Conservation (phyloP, 106 monocot genomes). For the Phalaenopsis aphrodite region DNA sequence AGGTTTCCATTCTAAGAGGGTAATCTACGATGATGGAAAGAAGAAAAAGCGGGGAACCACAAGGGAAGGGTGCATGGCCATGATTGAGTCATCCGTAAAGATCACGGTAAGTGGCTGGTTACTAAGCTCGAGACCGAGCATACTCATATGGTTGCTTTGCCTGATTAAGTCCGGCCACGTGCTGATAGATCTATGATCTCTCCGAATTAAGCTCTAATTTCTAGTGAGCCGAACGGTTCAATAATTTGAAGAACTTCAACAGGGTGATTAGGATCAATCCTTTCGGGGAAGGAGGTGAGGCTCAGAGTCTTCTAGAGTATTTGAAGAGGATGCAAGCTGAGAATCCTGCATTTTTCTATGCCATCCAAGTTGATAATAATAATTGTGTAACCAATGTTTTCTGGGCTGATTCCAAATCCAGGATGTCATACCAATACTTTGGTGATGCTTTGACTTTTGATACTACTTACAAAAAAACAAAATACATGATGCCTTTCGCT, state of each 20-base stretch:
- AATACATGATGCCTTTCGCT: conserved; percentile 97
- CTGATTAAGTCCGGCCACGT: conserved; percentile 23
- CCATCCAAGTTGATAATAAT: conserved; percentile 85
- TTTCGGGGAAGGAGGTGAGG: conserved; percentile 79
- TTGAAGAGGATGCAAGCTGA: conserved; percentile 75
- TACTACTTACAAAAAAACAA: conserved; percentile 87
- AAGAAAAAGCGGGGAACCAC: conserved; percentile 73
- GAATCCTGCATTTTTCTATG: conserved; percentile 85
- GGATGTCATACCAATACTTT: conserved; percentile 64
- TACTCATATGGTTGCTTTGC: conserved; percentile 55
- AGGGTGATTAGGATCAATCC: conserved; percentile 69
- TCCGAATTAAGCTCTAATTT: conserved; percentile 10
- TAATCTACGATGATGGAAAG: conserved; percentile 87
- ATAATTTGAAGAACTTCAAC: conserved; percentile 44
- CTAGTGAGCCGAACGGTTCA: conserved; percentile 31
- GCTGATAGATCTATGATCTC: conserved; percentile 17
- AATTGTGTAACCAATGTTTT: conserved; percentile 91
- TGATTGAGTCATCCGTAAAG: conserved; percentile 88
- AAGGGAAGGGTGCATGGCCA: conserved; percentile 90
- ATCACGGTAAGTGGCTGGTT: conserved; percentile 76
- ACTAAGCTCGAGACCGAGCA: conserved; percentile 78
- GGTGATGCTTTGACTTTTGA: conserved; percentile 81
- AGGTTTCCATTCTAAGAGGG: conserved; percentile 78
- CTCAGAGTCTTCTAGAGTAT: conserved; percentile 59
- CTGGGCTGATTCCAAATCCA: conserved; percentile 82